Percentiles rank a stretch among this genome's conserved stretches.
Evolutionary conservation across 2,329 filamentous ascomycete genomes (phyloP).

Genomic region (Aspergillus sp.): DNA sequence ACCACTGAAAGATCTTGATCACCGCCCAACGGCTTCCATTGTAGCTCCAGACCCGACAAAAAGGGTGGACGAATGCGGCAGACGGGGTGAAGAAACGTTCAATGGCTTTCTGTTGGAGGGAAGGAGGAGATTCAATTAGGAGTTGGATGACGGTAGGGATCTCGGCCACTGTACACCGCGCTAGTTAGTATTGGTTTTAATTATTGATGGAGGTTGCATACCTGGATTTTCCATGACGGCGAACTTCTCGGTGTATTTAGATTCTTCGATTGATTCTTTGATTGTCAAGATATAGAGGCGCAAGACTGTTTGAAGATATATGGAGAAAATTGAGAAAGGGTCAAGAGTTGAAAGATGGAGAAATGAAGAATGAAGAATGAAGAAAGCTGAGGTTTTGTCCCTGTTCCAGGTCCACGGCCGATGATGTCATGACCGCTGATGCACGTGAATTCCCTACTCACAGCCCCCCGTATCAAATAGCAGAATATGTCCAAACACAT

Average conservation of each 20-base stretch:
- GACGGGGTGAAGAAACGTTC: constrained; percentile 64
- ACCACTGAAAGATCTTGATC: constrained; percentile 67
- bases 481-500: too few relatives aligned
- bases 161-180: constrained; percentile 43
- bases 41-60: constrained; percentile 58
- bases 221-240: constrained; percentile 18
- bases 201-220: constrained; percentile 1
- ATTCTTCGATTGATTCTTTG: not conserved
- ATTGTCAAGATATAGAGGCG: not conserved
- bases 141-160: constrained; percentile 58
- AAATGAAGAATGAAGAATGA: too few relatives aligned
- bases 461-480: too few relatives aligned
- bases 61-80: constrained; percentile 69
- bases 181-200: too few relatives aligned
- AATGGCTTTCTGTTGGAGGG: constrained; percentile 57
- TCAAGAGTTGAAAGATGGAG: not conserved
- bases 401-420: not conserved
- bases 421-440: not conserved
- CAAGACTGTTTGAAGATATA: not conserved
- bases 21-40: constrained; percentile 59
- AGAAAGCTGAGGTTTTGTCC: not conserved
- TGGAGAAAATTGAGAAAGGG: not conserved
- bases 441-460: not conserved
- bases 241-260: constrained; percentile 25
- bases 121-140: constrained; percentile 59